Percentiles rank a stretch among this genome's conserved stretches.
phyloP scores from a whole-genome alignment of 2,329 filamentous ascomycete genomes.

The Fusarium liriodendri region DNA sequence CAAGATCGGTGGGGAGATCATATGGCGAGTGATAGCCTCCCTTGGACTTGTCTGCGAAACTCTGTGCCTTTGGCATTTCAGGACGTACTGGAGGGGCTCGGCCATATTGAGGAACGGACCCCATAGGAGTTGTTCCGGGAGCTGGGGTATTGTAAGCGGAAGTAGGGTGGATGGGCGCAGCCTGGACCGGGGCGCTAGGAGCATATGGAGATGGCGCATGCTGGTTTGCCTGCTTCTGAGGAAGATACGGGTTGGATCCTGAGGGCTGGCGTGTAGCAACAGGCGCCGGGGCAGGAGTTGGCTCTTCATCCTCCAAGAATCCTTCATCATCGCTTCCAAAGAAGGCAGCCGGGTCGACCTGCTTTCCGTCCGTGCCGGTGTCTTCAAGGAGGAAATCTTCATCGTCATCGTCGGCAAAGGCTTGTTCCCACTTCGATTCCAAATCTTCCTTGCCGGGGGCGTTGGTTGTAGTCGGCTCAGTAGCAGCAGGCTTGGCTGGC shows the following conservation, averaged over 20 bases:
- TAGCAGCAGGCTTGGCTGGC: slow-evolving; percentile 22
- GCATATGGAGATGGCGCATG: slow-evolving; percentile 38
- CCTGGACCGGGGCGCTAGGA: slow-evolving; percentile 21
- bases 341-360: slow-evolving; percentile 72
- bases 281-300: slow-evolving; percentile 35
- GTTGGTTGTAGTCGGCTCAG: slow-evolving; percentile 38
- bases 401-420: slow-evolving; percentile 80
- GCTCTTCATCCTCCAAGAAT: slow-evolving; percentile 76
- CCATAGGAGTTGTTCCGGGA: slow-evolving; percentile 37
- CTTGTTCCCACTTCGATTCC: slow-evolving; percentile 85
- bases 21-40: slow-evolving; percentile 95
- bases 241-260: slow-evolving; percentile 43
- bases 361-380: slow-evolving; percentile 53
- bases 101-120: slow-evolving; percentile 50
- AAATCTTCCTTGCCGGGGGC: slow-evolving; percentile 68
- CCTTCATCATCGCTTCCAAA: slow-evolving; percentile 88
- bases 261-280: slow-evolving; percentile 14
- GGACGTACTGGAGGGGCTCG: slow-evolving; percentile 52
- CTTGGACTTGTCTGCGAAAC: slow-evolving; percentile 91
- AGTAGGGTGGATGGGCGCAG: slow-evolving; percentile 16
- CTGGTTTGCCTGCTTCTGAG: slow-evolving; percentile 32
- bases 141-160: slow-evolving; percentile 40
- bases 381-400: slow-evolving; percentile 73
- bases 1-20: slow-evolving; percentile 89
- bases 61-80: slow-evolving; percentile 73